A percentile compares a stretch with the other conserved stretches of the same genome.
These are phyloP conservation scores for Chamaecrista fasciculata DNA, from an alignment of 306 rosid genomes.

Conservation along the genomic window DNA sequence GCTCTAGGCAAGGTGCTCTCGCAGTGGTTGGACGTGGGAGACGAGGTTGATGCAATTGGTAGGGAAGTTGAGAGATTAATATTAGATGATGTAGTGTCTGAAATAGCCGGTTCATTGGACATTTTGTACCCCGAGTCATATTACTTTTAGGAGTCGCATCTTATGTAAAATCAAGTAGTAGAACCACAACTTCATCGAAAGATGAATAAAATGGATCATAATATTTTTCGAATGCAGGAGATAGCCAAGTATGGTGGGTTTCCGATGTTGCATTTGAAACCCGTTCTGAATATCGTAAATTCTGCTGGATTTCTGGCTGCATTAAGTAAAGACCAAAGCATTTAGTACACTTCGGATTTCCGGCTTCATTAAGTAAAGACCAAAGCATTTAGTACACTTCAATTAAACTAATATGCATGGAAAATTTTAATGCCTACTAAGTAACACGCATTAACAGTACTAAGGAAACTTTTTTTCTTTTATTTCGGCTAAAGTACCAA, in stretches of 20 bases:
- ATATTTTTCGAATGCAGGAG: slow-evolving; percentile 19
- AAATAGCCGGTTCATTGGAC: slow-evolving; percentile 46
- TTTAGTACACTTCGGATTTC: neutral
- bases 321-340: no score
- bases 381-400: no score
- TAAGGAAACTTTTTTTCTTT: no score
- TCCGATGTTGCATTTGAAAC: neutral
- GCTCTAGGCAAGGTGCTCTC: slow-evolving; percentile 49
- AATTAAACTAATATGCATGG: no score
- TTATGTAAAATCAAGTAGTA: slow-evolving; percentile 49
- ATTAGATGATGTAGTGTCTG: slow-evolving; percentile 70
- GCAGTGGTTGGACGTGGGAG: slow-evolving; percentile 57
- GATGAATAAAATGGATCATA: slow-evolving; percentile 47
- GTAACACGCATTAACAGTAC: no score
- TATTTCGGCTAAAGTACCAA: no score
- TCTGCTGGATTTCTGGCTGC: neutral
- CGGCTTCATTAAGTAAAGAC: neutral
- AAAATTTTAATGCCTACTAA: no score
- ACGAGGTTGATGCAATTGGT: slow-evolving; percentile 61
- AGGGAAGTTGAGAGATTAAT: slow-evolving; percentile 58
- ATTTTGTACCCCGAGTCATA: slow-evolving; percentile 31
- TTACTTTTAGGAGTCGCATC: slow-evolving; percentile 27
- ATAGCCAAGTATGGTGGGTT: neutral
- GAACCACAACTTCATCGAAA: slow-evolving; percentile 46
- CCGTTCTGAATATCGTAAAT: neutral